These are phyloP conservation scores for Podospora comata DNA, from an alignment of 495 filamentous ascomycete genomes.

Conservation along the genomic window DNA sequence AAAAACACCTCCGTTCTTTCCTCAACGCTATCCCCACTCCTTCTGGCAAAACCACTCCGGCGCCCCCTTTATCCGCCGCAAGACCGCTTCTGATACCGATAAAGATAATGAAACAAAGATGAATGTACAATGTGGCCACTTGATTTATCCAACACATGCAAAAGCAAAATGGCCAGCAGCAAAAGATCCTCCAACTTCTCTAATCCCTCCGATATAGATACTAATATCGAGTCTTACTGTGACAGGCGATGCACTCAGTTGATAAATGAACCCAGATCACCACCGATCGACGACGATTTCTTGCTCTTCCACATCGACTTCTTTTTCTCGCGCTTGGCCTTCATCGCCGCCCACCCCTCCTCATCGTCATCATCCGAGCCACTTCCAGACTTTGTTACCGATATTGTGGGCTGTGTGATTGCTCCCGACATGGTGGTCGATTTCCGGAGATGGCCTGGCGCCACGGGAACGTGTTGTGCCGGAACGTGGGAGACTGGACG, in stretches of 20 bases:
- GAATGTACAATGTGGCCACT: not conserved
- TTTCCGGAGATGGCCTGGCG: constrained; percentile 36
- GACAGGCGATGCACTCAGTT: constrained; percentile 25
- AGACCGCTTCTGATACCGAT: not conserved
- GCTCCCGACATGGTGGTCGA: constrained; percentile 54
- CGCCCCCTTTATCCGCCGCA: too few species aligned
- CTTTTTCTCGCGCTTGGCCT: constrained; percentile 77
- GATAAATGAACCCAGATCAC: constrained; percentile 43
- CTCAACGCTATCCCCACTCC: not conserved
- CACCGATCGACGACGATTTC: constrained; percentile 43
- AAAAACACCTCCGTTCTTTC: not conserved
- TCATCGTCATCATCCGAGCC: constrained; percentile 71
- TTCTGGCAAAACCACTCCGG: not conserved
- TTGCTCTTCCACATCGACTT: constrained; percentile 69
- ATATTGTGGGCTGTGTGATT: constrained; percentile 27
- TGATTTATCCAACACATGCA: not conserved
- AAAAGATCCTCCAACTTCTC: not conserved
- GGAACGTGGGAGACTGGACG: constrained; percentile 72
- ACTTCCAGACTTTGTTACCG: constrained; percentile 31
- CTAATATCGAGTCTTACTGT: not conserved
- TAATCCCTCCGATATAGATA: not conserved
- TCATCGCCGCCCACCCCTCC: constrained; percentile 80
- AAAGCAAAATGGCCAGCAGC: not conserved
- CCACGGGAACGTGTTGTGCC: constrained; percentile 19
- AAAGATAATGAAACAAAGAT: not conserved